A percentile compares a stretch with the other conserved stretches of the same genome.
Evolutionary conservation across 768 basidiomycete species (phyloP).

Genomic region (Pisolithus marmoratus): DNA sequence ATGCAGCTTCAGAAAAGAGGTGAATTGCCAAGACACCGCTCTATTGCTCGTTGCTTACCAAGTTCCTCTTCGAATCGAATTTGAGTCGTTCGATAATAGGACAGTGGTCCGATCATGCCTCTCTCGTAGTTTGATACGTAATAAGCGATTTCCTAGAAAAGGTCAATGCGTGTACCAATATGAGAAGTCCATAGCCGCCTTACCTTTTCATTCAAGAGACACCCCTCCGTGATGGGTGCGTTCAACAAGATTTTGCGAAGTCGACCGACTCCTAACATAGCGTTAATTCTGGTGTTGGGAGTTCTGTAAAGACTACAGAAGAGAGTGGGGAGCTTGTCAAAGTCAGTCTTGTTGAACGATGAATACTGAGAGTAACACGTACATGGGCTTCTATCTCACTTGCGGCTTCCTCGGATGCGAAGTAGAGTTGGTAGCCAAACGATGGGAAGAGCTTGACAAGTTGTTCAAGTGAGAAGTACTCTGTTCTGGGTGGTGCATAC

Average conservation of each 20-base stretch:
- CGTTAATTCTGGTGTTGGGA: not conserved
- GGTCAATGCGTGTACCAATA: not conserved
- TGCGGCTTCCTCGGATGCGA: constrained; percentile 48
- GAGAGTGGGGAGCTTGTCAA: constrained; percentile 22
- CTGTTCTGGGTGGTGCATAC: constrained; percentile 51
- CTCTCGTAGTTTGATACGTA: constrained; percentile 43
- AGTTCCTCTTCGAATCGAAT: constrained; percentile 60
- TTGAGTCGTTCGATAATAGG: constrained; percentile 65
- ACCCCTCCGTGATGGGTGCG: constrained; percentile 5
- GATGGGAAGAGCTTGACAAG: constrained; percentile 48
- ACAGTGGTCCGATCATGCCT: constrained; percentile 62
- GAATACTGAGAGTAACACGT: constrained; percentile 7
- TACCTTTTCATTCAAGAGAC: constrained; percentile 18
- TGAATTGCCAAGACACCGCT: not conserved
- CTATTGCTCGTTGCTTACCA: constrained; percentile 16
- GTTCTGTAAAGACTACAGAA: constrained; percentile 10
- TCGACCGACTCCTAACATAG: constrained; percentile 6
- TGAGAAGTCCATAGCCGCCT: too few species aligned
- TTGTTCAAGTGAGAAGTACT: constrained; percentile 46
- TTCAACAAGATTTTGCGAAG: constrained; percentile 7
- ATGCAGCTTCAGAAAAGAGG: constrained; percentile 28
- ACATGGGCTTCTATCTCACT: constrained; percentile 55
- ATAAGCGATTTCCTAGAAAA: too few species aligned
- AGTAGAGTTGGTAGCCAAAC: constrained; percentile 65
- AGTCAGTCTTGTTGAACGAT: constrained; percentile 9